Evolutionary conservation across 345 rosid species (phyloP).

Genomic region (Aquilaria sinensis): DNA sequence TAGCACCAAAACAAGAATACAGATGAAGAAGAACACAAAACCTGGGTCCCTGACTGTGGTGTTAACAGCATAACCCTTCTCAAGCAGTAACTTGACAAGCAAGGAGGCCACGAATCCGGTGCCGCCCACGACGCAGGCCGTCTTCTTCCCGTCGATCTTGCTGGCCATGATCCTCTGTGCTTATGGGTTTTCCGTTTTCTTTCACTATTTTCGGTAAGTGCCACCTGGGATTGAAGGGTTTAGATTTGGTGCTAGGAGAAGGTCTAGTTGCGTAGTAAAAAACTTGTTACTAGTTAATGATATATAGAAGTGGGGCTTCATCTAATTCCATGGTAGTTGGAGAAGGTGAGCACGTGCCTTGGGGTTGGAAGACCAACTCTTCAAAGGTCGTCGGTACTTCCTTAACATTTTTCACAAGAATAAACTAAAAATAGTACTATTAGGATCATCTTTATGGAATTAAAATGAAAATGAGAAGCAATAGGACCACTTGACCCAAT

Average conservation of each 20-base stretch:
- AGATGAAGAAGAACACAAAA: conserved; percentile 9
- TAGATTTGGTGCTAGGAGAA: background rate
- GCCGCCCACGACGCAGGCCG: conserved; percentile 82
- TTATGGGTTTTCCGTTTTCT: background rate
- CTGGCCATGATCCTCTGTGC: conserved; percentile 21
- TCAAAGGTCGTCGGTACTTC: background rate
- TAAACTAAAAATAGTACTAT: too few species aligned
- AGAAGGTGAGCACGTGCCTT: conserved; percentile 29
- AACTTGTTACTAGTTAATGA: background rate
- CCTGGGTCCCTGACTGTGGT: conserved; percentile 82
- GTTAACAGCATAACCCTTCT: conserved; percentile 69
- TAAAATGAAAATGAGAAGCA: background rate
- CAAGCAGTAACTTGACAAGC: conserved; percentile 64
- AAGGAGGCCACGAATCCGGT: conserved; percentile 66
- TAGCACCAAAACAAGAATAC: background rate
- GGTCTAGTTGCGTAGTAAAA: too few species aligned
- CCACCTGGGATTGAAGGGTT: background rate
- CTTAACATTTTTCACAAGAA: background rate
- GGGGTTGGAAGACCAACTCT: conserved; percentile 9
- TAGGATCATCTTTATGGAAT: background rate
- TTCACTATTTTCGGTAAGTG: background rate
- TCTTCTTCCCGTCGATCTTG: conserved; percentile 25
- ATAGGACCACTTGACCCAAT: background rate
- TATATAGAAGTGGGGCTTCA: background rate
- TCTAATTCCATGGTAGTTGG: background rate